phyloP scores from a whole-genome alignment of 768 basidiomycete genomes.

The Gloeostereum incarnatum region DNA sequence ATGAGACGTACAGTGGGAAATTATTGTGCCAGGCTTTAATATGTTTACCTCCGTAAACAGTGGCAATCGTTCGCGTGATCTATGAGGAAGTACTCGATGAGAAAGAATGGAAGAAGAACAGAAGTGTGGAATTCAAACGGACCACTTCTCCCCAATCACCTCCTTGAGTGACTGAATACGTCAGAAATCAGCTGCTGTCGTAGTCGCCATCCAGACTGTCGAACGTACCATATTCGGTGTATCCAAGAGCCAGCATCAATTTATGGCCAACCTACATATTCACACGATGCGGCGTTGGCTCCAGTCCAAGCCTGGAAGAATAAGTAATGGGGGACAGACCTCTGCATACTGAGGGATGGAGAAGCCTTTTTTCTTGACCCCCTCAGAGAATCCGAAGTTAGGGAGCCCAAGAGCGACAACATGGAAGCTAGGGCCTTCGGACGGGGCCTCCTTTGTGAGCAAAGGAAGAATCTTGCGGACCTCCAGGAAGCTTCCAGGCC shows the following conservation, averaged over 20 bases:
- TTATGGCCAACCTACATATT: slow-evolving; percentile 26
- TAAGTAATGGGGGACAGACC: too few relatives aligned
- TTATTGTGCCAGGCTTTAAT: slow-evolving; percentile 25
- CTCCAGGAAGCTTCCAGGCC: slow-evolving; percentile 38
- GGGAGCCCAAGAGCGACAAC: slow-evolving; percentile 36
- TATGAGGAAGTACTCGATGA: slow-evolving; percentile 7
- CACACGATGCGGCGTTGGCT: too few relatives aligned
- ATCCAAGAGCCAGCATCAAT: slow-evolving; percentile 25
- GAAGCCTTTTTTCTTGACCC: slow-evolving; percentile 30
- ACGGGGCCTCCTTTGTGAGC: slow-evolving; percentile 19
- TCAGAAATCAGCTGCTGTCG: not conserved
- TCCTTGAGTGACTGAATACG: slow-evolving; percentile 22
- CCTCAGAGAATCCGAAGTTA: slow-evolving; percentile 37
- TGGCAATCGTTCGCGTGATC: slow-evolving; percentile 17
- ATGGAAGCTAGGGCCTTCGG: slow-evolving; percentile 34
- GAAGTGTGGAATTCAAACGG: not conserved
- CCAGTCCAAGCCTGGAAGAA: too few relatives aligned
- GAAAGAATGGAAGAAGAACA: too few relatives aligned
- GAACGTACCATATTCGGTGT: slow-evolving; percentile 22
- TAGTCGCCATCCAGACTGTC: too few relatives aligned
- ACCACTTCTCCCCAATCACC: slow-evolving; percentile 22
- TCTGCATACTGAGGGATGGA: slow-evolving; percentile 26
- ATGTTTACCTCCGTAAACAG: slow-evolving; percentile 15
- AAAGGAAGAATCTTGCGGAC: slow-evolving; percentile 31
- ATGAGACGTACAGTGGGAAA: slow-evolving; percentile 13